Evolutionary conservation across 2,329 filamentous ascomycete species (phyloP).

Genomic region (Ophiostoma australiae): DNA sequence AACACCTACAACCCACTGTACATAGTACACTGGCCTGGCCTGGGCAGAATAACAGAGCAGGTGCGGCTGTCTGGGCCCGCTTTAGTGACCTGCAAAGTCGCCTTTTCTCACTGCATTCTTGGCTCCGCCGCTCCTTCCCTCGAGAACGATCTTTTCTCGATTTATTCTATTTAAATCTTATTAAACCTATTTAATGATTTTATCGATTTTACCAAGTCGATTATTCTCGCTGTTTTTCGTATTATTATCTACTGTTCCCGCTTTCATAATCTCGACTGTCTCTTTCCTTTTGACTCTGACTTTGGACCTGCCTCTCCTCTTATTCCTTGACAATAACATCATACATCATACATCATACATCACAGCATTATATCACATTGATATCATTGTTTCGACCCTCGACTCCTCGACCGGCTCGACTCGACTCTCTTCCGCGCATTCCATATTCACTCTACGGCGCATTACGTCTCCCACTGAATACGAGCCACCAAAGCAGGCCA

Average conservation of each 20-base stretch:
- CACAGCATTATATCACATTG: background rate
- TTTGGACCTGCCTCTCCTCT: background rate
- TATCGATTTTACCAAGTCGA: background rate
- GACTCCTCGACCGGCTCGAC: background rate
- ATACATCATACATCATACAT: background rate
- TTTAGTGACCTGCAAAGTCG: constrained; percentile 15
- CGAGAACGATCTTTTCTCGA: background rate
- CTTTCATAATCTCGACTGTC: background rate
- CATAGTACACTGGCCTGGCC: constrained; percentile 8
- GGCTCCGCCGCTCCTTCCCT: constrained; percentile 9
- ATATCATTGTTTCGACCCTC: background rate
- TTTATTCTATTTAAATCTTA: background rate
- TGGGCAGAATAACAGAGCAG: constrained; percentile 12
- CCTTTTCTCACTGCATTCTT: constrained; percentile 11
- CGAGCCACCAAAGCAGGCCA: background rate
- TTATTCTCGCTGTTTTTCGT: background rate
- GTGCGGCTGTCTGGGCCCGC: constrained; percentile 19
- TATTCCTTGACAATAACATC: background rate
- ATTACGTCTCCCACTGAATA: background rate
- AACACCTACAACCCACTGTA: constrained; percentile 7
- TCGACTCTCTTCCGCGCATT: background rate
- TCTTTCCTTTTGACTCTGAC: background rate
- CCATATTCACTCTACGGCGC: background rate
- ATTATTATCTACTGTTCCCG: constrained; percentile 7
- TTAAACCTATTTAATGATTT: background rate